phyloP scores from a whole-genome alignment of 768 basidiomycete genomes.

The Russula dissimulans region DNA sequence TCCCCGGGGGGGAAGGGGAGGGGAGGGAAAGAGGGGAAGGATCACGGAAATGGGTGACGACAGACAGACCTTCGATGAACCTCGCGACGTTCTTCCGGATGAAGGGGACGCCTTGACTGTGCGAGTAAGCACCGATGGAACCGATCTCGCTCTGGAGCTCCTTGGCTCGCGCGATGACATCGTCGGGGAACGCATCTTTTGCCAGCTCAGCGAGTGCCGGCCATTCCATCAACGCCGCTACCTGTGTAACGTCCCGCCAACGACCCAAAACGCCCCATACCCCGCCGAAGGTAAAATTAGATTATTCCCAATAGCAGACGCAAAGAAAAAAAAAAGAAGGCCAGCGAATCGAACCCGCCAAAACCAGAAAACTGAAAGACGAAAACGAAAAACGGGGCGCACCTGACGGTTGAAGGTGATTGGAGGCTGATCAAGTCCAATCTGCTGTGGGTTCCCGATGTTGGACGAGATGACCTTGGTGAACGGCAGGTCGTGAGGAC shows the following conservation, averaged over 20 bases:
- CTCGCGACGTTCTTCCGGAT: constrained; percentile 83
- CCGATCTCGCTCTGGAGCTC: constrained; percentile 81
- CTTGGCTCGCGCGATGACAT: constrained; percentile 76
- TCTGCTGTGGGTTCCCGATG: constrained; percentile 97
- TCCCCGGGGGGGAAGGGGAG: not conserved
- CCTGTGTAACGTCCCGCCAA: constrained; percentile 32
- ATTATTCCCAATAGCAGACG: constrained; percentile 1
- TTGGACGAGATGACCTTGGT: constrained; percentile 86
- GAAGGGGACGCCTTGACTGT: constrained; percentile 84
- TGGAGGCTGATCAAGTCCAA: constrained; percentile 85
- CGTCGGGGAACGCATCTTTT: constrained; percentile 69
- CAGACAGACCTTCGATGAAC: constrained; percentile 69
- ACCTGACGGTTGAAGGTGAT: constrained; percentile 92
- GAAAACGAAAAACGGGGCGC: too few relatives aligned
- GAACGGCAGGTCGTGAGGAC: constrained; percentile 63
- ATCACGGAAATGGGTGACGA: constrained; percentile 2
- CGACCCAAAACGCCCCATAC: too few relatives aligned
- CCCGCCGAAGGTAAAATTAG: not conserved
- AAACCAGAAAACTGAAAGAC: constrained; percentile 17
- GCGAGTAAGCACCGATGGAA: constrained; percentile 90
- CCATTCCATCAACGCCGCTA: constrained; percentile 88
- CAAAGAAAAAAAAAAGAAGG: not conserved
- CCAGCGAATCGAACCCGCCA: not conserved
- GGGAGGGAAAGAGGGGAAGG: not conserved
- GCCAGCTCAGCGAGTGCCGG: constrained; percentile 75